A percentile compares a stretch with the other conserved stretches of the same genome.
These are phyloP conservation scores for Brassica nigra DNA, from an alignment of 345 rosid genomes.

Conservation along the genomic window DNA sequence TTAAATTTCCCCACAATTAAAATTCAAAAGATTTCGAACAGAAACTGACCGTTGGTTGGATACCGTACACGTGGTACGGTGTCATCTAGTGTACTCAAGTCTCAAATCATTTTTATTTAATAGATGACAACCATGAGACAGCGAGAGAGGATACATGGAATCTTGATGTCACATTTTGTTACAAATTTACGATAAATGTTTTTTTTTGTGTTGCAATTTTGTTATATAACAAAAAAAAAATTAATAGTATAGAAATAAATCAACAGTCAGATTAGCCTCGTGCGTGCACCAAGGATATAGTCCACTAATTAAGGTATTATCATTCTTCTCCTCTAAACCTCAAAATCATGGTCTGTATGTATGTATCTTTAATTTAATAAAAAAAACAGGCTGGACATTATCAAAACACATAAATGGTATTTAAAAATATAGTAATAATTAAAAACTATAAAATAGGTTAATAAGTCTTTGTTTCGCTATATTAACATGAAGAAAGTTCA, in stretches of 20 bases:
- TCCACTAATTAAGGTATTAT: slow-evolving; percentile 35
- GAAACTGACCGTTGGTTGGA: slow-evolving; percentile 5
- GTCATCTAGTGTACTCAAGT: not conserved
- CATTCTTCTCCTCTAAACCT: slow-evolving; percentile 38
- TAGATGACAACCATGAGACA: slow-evolving; percentile 14
- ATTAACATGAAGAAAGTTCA: slow-evolving; percentile 16
- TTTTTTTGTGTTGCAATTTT: not conserved
- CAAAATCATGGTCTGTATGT: slow-evolving; percentile 30
- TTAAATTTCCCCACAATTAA: not conserved
- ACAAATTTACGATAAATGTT: not conserved
- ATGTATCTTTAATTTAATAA: slow-evolving; percentile 4
- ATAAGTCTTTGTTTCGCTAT: slow-evolving; percentile 1
- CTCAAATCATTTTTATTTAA: slow-evolving; percentile 6
- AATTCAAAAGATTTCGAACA: not conserved
- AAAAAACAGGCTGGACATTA: slow-evolving; percentile 32
- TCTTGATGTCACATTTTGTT: not conserved
- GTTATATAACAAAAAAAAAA: not conserved
- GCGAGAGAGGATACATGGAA: not conserved
- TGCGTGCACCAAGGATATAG: slow-evolving; percentile 36
- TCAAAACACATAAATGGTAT: slow-evolving; percentile 2
- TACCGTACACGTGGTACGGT: slow-evolving; percentile 33
- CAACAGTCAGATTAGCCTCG: slow-evolving; percentile 1
- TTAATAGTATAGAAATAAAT: not conserved
- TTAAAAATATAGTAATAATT: not conserved
- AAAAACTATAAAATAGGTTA: not conserved